Conservation (phyloP, 2,329 filamentous ascomycete genomes). For the Tolypocladium sp. region DNA sequence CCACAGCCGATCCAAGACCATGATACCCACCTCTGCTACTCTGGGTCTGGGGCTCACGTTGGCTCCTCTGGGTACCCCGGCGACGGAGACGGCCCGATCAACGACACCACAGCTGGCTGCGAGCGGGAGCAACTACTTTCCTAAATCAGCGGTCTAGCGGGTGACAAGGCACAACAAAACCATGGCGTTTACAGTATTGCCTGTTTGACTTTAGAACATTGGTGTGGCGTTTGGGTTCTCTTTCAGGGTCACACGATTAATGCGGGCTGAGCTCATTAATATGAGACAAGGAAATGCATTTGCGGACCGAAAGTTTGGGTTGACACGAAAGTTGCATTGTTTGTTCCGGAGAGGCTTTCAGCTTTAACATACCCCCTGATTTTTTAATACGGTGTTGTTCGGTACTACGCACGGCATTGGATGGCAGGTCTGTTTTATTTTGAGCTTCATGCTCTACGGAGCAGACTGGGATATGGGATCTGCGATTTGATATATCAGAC, state of each 20-base stretch:
- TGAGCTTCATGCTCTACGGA: background rate
- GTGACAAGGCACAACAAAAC: background rate
- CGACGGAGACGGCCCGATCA: conserved; percentile 5
- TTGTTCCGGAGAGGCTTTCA: conserved; percentile 1
- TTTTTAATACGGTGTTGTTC: background rate
- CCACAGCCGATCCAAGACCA: conserved; percentile 27
- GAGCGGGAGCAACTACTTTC: background rate
- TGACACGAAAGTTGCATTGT: background rate
- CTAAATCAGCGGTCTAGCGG: background rate
- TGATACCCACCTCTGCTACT: conserved; percentile 12
- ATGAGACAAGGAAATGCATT: background rate
- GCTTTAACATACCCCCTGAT: background rate
- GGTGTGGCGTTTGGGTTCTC: conserved; percentile 7
- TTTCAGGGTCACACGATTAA: background rate
- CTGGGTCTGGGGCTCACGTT: conserved; percentile 15
- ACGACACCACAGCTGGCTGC: conserved; percentile 7
- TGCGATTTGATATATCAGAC: background rate
- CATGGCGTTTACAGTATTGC: background rate
- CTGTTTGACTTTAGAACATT: conserved; percentile 1
- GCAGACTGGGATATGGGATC: background rate
- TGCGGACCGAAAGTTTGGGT: background rate
- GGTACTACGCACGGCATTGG: background rate
- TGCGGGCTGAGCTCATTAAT: background rate
- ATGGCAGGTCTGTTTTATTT: background rate
- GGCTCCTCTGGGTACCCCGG: conserved; percentile 15